Percentiles rank a stretch among this genome's conserved stretches.
phyloP scores from a whole-genome alignment of 108 stramenopile species.

The Cyclotella cryptica region DNA sequence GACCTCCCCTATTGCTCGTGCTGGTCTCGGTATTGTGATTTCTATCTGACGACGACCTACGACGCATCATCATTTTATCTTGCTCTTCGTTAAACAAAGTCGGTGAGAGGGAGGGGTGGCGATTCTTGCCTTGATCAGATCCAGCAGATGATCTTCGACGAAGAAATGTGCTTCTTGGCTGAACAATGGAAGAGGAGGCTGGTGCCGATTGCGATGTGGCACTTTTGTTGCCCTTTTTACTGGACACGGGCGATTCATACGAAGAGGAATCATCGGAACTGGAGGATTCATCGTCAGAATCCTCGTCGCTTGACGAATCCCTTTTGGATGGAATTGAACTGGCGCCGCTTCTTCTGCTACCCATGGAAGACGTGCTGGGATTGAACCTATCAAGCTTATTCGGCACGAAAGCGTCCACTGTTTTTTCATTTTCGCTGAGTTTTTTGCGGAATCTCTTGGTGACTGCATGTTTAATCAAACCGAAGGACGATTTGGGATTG shows the following conservation, averaged over 20 bases:
- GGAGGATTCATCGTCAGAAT: neutral
- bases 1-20: neutral
- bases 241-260: neutral
- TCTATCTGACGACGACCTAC: constrained; percentile 1
- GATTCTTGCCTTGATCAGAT: neutral
- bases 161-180: neutral
- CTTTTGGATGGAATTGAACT: neutral
- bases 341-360: neutral
- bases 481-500: neutral
- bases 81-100: constrained; percentile 29
- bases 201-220: neutral
- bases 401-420: neutral
- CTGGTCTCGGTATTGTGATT: neutral
- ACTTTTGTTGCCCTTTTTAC: neutral
- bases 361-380: neutral
- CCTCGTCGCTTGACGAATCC: neutral
- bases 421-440: neutral
- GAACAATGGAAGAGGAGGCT: neutral
- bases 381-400: neutral
- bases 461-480: neutral
- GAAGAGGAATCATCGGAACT: neutral
- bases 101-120: neutral
- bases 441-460: neutral
- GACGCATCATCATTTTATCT: constrained; percentile 23
- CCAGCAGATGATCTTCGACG: neutral